Base-by-base conservation (phyloP, 2,329 filamentous ascomycete species). In the Arachnopeziza araneosa region DNA sequence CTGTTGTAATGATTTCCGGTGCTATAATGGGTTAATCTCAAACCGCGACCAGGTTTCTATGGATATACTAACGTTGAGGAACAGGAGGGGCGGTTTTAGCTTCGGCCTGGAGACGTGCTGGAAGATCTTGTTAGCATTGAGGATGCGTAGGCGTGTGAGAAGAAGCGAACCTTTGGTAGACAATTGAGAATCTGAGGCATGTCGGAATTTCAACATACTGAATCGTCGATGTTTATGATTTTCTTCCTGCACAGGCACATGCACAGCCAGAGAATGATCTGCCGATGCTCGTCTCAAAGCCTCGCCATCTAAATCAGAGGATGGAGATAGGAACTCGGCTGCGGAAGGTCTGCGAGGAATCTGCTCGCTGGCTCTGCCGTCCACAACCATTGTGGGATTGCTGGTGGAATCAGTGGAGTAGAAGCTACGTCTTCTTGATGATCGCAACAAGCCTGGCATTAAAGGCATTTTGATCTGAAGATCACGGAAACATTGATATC, bases 131-230 rank as follows among this genome's bases (percentile, higher is more conserved):
- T 65, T 59, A 65, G 55, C 57, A 58, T 60, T 49, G 14, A 1
- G n/a, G 53, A 32, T 19, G 12, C 21, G n/a, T n/a, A 30, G 26
- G 26, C 17, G 19, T 32, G 9, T n/a, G 4, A 19, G 52, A 5
- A 19, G 22, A 1, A 5, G 56, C 60, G 10, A 52, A 66, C 64
- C 64, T 51, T 85, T 84, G 30, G 86, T 79, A 12, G 91, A 91
- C 63, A 98, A 77, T 74, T 97, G 92, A 55, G 92, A 89, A 76
- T 98, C 93, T 9, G 93, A 97, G 63, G 91, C 93, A 82, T 96
- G 93, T 70, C 92, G 89, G 73, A 95, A 92, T 71, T 88, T 87
- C 76, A 96, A 79, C 74, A 96, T 79, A 19, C 83, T 86, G 71
- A 88, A 88, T 63, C 84, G 82, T 61, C 80, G 81, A 67, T 84